Percentiles rank a stretch among this genome's conserved stretches.
These are phyloP conservation scores for Penicillium sp. DNA, from an alignment of 2,329 filamentous ascomycete genomes.

Conservation along the genomic window DNA sequence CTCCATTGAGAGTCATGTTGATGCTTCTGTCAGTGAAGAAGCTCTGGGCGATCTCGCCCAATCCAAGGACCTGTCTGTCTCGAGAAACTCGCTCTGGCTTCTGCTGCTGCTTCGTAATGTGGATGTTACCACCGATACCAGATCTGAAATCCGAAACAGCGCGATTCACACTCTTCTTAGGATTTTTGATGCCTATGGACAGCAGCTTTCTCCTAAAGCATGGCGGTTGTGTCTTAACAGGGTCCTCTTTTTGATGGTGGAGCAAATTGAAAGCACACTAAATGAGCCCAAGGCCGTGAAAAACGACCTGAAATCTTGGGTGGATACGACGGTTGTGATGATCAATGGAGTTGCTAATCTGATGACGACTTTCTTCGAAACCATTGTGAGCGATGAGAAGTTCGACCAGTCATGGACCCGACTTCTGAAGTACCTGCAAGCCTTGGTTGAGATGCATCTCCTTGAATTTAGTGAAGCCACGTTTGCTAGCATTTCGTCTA, in stretches of 20 bases:
- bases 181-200: constrained; percentile 89
- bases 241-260: constrained; percentile 76
- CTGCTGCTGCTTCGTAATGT: constrained; percentile 42
- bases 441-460: constrained; percentile 61
- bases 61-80: constrained; percentile 59
- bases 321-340: constrained; percentile 73
- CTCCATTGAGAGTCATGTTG: constrained; percentile 38
- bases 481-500: constrained; percentile 66
- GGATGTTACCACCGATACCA: constrained; percentile 41
- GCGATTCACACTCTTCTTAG: constrained; percentile 87
- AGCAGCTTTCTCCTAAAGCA: constrained; percentile 71
- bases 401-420: constrained; percentile 76
- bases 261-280: constrained; percentile 62
- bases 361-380: constrained; percentile 73
- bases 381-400: constrained; percentile 64
- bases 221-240: constrained; percentile 82
- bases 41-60: constrained; percentile 60
- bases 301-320: constrained; percentile 58
- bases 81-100: constrained; percentile 42
- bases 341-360: constrained; percentile 71
- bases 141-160: constrained; percentile 50
- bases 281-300: constrained; percentile 14
- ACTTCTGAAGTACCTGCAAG: constrained; percentile 68
- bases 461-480: constrained; percentile 72
- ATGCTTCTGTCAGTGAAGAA: constrained; percentile 55